These are phyloP conservation scores for Mucor piriformis DNA, from an alignment of 371 early-diverging fungal genomes.

Conservation along the genomic window DNA sequence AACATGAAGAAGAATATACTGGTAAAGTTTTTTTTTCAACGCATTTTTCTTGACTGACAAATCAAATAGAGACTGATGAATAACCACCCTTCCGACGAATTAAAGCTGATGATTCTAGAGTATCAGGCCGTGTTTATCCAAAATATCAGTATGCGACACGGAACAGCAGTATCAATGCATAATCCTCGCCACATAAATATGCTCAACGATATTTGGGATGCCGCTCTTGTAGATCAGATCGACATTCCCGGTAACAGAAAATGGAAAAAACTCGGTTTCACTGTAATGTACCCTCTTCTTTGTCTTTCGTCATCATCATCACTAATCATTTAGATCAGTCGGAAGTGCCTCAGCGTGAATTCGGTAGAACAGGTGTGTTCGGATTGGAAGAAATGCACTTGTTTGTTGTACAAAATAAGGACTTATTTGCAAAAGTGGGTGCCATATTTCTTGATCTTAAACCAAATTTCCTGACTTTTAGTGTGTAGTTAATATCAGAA, in stretches of 20 bases:
- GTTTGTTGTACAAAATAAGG: constrained; percentile 54
- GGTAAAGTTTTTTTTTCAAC: too few relatives aligned
- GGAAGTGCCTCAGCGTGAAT: constrained; percentile 66
- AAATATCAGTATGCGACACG: constrained; percentile 57
- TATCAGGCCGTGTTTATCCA: constrained; percentile 67
- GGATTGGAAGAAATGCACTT: constrained; percentile 67
- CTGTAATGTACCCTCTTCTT: constrained; percentile 40
- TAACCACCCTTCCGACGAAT: constrained; percentile 62
- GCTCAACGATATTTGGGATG: constrained; percentile 64
- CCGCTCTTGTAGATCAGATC: constrained; percentile 49
- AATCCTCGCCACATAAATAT: constrained; percentile 54
- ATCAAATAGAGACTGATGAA: constrained; percentile 58
- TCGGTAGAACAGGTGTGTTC: constrained; percentile 66
- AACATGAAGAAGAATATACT: constrained; percentile 48
- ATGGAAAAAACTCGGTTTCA: constrained; percentile 74
- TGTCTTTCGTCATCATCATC: too few relatives aligned
- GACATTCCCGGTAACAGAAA: constrained; percentile 44
- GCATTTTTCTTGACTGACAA: not conserved
- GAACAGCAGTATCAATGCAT: constrained; percentile 53
- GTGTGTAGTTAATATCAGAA: constrained; percentile 53
- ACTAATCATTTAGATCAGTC: too few relatives aligned
- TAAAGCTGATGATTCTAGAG: constrained; percentile 63
- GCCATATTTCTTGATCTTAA: too few relatives aligned
- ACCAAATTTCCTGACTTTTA: too few relatives aligned
- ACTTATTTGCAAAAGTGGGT: constrained; percentile 44